phyloP scores from a whole-genome alignment of 805 yeast species.

The Zygoascus bituminiphila region DNA sequence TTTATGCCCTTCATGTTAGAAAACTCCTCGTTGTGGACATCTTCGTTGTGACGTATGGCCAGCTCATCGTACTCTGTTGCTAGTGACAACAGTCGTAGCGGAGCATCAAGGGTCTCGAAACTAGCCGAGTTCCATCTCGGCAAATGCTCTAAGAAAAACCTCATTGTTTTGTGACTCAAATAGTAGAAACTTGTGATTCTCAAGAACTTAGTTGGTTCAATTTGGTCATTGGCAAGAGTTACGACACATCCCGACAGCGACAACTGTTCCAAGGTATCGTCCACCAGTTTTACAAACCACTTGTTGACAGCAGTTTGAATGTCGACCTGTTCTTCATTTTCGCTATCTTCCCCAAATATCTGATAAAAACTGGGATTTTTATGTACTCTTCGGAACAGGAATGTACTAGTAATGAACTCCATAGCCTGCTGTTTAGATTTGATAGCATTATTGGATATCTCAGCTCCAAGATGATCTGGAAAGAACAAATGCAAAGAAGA shows the following conservation, averaged over 20 bases:
- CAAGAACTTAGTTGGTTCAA: constrained; percentile 66
- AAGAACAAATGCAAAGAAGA: constrained; percentile 70
- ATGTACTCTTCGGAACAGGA: constrained; percentile 63
- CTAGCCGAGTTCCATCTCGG: not conserved
- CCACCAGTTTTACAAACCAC: constrained; percentile 46
- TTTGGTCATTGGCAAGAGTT: constrained; percentile 26
- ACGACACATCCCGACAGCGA: constrained; percentile 64
- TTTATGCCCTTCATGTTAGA: constrained; percentile 54
- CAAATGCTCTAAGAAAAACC: constrained; percentile 48
- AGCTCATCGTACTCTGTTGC: constrained; percentile 80
- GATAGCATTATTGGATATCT: constrained; percentile 63
- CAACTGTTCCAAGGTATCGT: constrained; percentile 56
- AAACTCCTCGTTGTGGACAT: constrained; percentile 74
- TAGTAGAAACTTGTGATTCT: constrained; percentile 86
- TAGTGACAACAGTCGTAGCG: constrained; percentile 33
- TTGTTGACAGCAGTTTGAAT: constrained; percentile 2
- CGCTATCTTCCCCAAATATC: constrained; percentile 42
- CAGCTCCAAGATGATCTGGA: constrained; percentile 76
- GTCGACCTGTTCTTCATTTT: constrained; percentile 33
- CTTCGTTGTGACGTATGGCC: constrained; percentile 90
- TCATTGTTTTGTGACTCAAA: constrained; percentile 80
- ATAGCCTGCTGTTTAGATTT: constrained; percentile 57
- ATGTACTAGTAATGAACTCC: constrained; percentile 72
- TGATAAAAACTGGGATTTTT: constrained; percentile 74
- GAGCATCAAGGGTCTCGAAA: not conserved